These are phyloP conservation scores for Lentinula lateritia DNA, from an alignment of 768 basidiomycete genomes.

Conservation along the genomic window DNA sequence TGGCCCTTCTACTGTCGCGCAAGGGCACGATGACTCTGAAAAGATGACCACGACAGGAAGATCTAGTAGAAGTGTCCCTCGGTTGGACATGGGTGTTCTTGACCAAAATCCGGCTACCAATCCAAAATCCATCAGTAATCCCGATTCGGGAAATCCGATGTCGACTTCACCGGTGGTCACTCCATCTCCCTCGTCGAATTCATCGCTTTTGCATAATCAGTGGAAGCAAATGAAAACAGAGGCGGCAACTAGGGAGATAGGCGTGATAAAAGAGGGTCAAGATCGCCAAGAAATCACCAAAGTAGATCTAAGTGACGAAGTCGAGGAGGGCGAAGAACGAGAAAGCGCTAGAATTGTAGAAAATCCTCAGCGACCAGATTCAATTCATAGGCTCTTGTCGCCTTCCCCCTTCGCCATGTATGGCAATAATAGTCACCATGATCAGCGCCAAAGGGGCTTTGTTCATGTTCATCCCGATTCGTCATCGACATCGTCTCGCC, in stretches of 20 bases:
- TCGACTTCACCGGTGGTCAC: neutral
- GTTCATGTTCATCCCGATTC: neutral
- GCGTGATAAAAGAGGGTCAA: neutral
- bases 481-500: neutral
- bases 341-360: neutral
- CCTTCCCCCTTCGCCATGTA: neutral
- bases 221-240: neutral
- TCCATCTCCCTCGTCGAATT: neutral
- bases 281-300: neutral
- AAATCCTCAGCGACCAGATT: neutral
- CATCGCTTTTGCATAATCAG: neutral
- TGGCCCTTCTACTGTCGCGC: too few relatives aligned
- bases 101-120: neutral
- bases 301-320: too few relatives aligned
- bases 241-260: neutral
- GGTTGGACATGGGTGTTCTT: neutral
- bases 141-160: neutral
- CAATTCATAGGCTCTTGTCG: neutral
- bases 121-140: neutral
- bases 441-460: neutral
- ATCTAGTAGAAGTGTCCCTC: neutral
- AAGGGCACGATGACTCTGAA: too few relatives aligned
- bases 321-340: neutral
- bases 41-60: neutral
- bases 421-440: neutral